A percentile compares a stretch with the other conserved stretches of the same genome.
phyloP scores from a whole-genome alignment of 2,329 filamentous ascomycete species.

The Pyricularia pennisetigena region DNA sequence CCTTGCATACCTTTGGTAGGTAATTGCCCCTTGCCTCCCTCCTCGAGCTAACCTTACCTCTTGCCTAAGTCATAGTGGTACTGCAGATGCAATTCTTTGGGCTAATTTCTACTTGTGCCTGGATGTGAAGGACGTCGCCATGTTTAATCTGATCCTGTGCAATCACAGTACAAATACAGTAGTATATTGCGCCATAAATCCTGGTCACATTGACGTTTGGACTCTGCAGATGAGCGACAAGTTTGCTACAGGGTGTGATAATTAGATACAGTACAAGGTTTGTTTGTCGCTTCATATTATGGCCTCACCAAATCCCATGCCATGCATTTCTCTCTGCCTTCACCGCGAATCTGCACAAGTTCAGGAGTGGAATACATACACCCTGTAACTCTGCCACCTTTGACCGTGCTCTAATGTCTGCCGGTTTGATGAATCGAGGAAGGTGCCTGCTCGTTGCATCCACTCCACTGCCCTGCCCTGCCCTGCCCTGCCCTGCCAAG shows the following conservation, averaged over 20 bases:
- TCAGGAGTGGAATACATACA: not conserved
- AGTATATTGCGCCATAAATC: not conserved
- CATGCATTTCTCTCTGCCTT: not conserved
- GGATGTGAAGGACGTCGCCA: not conserved
- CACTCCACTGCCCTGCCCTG: not conserved
- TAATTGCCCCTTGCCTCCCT: not conserved
- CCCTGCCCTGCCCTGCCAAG: not conserved
- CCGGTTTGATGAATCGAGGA: not conserved
- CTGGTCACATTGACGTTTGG: not conserved
- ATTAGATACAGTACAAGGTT: too few relatives aligned
- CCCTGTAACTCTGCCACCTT: not conserved
- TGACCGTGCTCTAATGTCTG: not conserved
- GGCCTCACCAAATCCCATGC: not conserved
- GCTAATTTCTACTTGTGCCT: not conserved
- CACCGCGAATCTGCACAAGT: not conserved
- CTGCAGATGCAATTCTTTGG: not conserved
- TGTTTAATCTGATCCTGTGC: not conserved
- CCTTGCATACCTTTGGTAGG: too few relatives aligned
- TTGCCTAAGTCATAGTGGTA: not conserved
- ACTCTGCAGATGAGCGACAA: not conserved
- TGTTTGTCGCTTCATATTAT: too few relatives aligned
- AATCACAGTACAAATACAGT: not conserved
- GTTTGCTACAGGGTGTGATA: not conserved
- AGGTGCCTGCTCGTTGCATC: not conserved
- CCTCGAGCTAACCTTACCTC: not conserved